Percentiles rank a stretch among this genome's conserved stretches.
Conservation (phyloP, 2,329 filamentous ascomycete species). For the Colletotrichum salicis region DNA sequence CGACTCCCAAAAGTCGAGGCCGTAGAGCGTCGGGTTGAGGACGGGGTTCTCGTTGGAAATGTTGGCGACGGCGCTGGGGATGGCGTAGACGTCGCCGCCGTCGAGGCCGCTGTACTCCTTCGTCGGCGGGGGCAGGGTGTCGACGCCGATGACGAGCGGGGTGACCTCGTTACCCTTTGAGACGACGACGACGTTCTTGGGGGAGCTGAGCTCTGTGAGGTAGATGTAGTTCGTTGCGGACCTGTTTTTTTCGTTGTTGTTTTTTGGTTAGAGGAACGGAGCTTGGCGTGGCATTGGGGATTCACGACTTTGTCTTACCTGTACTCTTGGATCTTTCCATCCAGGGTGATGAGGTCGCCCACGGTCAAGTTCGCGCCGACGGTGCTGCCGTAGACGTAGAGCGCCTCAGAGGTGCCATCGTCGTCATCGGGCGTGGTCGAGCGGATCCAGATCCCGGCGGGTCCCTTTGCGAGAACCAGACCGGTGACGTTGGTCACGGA, state of each 20-base stretch:
- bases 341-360: constrained; percentile 71
- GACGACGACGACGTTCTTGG: constrained; percentile 62
- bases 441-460: constrained; percentile 72
- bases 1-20: constrained; percentile 80
- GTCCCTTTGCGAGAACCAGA: constrained; percentile 71
- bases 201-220: constrained; percentile 70
- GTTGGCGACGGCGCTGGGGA: constrained; percentile 70
- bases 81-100: constrained; percentile 70
- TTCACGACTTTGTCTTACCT: constrained; percentile 49
- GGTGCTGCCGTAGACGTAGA: constrained; percentile 71
- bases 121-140: constrained; percentile 67
- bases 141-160: constrained; percentile 69
- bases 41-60: constrained; percentile 69
- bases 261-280: constrained; percentile 34
- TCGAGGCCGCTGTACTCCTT: constrained; percentile 71
- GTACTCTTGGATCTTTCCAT: constrained; percentile 68
- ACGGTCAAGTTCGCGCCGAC: constrained; percentile 64
- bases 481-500: constrained; percentile 69
- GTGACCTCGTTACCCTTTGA: constrained; percentile 64
- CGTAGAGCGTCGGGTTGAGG: constrained; percentile 70
- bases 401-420: constrained; percentile 68
- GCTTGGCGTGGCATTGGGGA: background rate
- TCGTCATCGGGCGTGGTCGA: constrained; percentile 68
- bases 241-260: constrained; percentile 47
- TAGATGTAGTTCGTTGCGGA: constrained; percentile 67